A percentile compares a stretch with the other conserved stretches of the same genome.
Conservation (phyloP, 139 green algal species). For the Micractinium sp. region DNA sequence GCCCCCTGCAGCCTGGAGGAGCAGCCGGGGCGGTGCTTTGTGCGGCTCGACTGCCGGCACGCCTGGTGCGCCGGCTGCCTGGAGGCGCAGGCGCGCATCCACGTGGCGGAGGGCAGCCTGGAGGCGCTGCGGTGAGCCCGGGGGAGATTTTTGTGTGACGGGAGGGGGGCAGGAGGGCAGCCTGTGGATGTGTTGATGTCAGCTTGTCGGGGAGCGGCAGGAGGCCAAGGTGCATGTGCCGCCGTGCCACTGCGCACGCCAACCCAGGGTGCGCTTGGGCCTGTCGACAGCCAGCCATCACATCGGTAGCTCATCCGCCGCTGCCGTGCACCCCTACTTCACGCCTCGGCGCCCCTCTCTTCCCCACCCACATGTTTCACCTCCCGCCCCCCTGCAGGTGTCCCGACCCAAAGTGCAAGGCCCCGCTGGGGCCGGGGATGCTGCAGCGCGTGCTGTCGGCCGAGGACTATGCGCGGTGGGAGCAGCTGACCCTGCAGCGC, state of each 20-base stretch:
- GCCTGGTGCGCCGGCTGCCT: conserved; percentile 82
- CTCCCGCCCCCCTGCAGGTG: conserved; percentile 50
- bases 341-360: no score
- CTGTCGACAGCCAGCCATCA: no score
- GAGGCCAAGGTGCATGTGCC: no score
- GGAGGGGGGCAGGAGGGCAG: neutral
- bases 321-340: neutral
- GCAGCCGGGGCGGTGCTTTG: conserved; percentile 55
- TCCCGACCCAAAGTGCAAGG: conserved; percentile 68
- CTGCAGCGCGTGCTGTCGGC: conserved; percentile 47
- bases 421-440: conserved; percentile 50
- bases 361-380: neutral
- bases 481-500: conserved; percentile 77
- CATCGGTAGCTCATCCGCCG: no score
- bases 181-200: neutral
- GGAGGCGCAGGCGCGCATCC: conserved; percentile 41
- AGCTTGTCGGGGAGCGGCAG: no score
- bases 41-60: conserved; percentile 74
- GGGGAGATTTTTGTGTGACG: neutral
- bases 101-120: conserved; percentile 70
- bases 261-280: no score
- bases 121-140: conserved; percentile 51
- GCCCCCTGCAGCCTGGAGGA: conserved; percentile 59
- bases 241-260: no score
- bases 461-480: conserved; percentile 70